Base-by-base conservation (phyloP, 1,284 basidiomycete species). In the Pholiota adiposa region DNA sequence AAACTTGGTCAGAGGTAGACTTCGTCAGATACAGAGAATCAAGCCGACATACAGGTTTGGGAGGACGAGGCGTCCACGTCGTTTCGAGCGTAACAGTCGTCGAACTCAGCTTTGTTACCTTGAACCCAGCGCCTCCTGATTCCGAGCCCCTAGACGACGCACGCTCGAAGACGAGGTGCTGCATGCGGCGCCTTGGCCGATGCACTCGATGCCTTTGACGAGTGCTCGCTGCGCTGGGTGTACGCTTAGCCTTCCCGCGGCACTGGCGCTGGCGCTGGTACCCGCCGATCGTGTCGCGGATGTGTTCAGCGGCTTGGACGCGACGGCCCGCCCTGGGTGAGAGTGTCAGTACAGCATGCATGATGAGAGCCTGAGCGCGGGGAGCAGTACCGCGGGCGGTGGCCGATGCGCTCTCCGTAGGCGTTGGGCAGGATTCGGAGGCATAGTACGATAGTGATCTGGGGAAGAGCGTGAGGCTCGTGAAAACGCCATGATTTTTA, bases 311-410 rank as follows among this genome's bases (percentile, higher is more conserved):
- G 69, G 67, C 59, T 70, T 73, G 34, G 69, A 65, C 18, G 52
- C 59, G 18, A 55, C 53, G 27, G 64, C 64, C 62, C 73, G 71
- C 48, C 73, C 73, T 75, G 71, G 52, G 51, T 44, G 19, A 51
- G 29, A 58, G 16, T 4, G 44, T 36, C 46, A 54, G 29, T 40
- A 52, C 4, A 31, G n/a, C 21, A 27, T n/a, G 55, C 41, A 25
- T 50, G 49, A 27, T 25, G 41, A 51, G 65, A n/a, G n/a, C n/a
- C n/a, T n/a, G 56, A 71, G 67, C 60, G 51, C 54, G 55, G 41
- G 56, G 51, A 38, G 50, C 43, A 50, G 50, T 23, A 54, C 48
- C 58, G 38, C 53, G 56, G 21, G 56, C 43, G 23, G 62, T 50
- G 41, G 51, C 51, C 18, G 64, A 31, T 62, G 54, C 41, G 50